Conservation (phyloP, 2,329 filamentous ascomycete species). For the Fusarium drepaniforme region DNA sequence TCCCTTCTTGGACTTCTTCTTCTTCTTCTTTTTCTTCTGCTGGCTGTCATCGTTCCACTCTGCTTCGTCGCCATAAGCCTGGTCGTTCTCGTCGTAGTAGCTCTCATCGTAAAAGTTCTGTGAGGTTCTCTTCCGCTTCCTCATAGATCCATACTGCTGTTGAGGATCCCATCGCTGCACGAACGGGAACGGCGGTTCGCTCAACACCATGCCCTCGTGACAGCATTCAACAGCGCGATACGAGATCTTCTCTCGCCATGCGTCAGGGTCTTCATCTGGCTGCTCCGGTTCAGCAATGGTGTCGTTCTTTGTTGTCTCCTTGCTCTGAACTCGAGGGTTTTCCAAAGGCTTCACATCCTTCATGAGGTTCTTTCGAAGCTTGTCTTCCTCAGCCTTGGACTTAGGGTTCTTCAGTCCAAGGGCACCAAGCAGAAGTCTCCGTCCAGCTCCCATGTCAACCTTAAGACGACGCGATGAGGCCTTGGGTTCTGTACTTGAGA, state of each 20-base stretch:
- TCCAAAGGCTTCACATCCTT: conserved; percentile 60
- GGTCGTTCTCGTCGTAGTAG: conserved; percentile 45
- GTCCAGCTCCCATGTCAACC: conserved; percentile 68
- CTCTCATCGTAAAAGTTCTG: conserved; percentile 47
- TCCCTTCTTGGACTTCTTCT: conserved; percentile 56
- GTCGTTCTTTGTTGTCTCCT: conserved; percentile 20
- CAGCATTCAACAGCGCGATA: conserved; percentile 88
- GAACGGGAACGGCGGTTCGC: conserved; percentile 89
- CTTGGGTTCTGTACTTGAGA: conserved; percentile 14
- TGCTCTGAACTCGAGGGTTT: conserved; percentile 50
- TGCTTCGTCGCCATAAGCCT: conserved; percentile 45
- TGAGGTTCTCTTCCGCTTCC: conserved; percentile 63
- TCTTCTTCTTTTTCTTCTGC: conserved; percentile 31
- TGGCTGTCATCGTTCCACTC: conserved; percentile 52
- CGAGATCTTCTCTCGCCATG: conserved; percentile 80
- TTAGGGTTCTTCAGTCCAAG: conserved; percentile 78
- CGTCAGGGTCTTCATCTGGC: conserved; percentile 62
- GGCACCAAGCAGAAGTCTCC: conserved; percentile 78
- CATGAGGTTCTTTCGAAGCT: conserved; percentile 70
- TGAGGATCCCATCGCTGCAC: conserved; percentile 89
- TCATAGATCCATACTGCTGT: conserved; percentile 62
- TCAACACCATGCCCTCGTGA: conserved; percentile 75
- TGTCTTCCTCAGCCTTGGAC: conserved; percentile 75
- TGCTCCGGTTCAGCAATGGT: conserved; percentile 16
- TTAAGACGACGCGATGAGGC: conserved; percentile 36